Base-by-base conservation (phyloP, 208 protist species). In the Trypanosoma platydactyli region DNA sequence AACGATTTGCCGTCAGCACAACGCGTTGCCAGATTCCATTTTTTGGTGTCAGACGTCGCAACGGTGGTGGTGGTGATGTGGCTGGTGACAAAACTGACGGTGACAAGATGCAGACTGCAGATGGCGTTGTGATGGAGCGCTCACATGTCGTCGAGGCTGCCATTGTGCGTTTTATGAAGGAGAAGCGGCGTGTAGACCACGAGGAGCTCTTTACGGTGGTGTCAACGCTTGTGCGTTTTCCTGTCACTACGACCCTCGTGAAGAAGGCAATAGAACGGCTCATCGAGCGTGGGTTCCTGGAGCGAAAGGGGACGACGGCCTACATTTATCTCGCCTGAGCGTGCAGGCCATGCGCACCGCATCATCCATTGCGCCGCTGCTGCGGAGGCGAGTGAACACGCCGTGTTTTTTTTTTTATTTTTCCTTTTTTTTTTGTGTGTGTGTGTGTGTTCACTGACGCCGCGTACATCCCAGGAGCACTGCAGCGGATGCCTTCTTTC, bases 151-250 rank as follows among this genome's bases (percentile, higher is more conserved):
- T 98, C 15, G 96, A 98, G 68, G 92, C 96, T 7, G 82, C 83
- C 16, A 84, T 99, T 64, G 93, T 98, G 25, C 81, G 94, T 4
- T 96, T 94, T 67, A 96, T 98, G 81, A 99, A 99, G 81, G 69
- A 93, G 3, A 76, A 89, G 25, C 72, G 77, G 1, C 76, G 51
- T 1, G 72, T 94, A 20, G 62, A 49, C 18, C 97, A 98, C 66
- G 83, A 84, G 16, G 73, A 88, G 12, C 81, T 99, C n/a, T 71
- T 98, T 3, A 42, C 64, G 27, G 89, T 88, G 53, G 56, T 98
- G 4, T 64, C 64, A 24, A 69, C 92, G 20, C 71, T 81, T 46
- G 73, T 98, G 20, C 84, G 86, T 24, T 98, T 98, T 63, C 74
- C 85, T 7, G 76, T 97, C 25, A 86, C 95, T 41, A 63, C 78